phyloP scores from a whole-genome alignment of 1,139 yeast genomes.

The Kodamaea fungicola region DNA sequence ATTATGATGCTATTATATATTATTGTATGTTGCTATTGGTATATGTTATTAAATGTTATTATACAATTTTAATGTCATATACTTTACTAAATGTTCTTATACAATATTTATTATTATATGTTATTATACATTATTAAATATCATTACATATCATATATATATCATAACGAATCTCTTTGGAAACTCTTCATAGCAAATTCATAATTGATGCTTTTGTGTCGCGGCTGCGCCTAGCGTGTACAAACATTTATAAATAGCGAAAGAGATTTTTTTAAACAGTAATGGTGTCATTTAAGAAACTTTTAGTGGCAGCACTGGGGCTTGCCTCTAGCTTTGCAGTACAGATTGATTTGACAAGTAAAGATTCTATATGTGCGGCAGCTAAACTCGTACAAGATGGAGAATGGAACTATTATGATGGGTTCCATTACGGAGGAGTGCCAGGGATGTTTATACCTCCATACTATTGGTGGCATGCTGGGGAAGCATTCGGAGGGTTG shows the following conservation, averaged over 20 bases:
- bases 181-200: no score
- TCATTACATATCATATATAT: no score
- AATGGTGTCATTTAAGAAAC: constrained; percentile 6
- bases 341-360: constrained; percentile 18
- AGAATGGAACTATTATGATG: constrained; percentile 57
- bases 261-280: neutral
- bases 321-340: constrained; percentile 13
- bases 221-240: neutral
- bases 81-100: no score
- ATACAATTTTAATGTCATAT: no score
- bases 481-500: constrained; percentile 64
- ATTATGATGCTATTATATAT: no score
- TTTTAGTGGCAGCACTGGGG: constrained; percentile 7
- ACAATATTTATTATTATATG: no score
- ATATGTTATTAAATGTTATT: no score
- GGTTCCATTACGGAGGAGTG: constrained; percentile 50
- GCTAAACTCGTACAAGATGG: constrained; percentile 48
- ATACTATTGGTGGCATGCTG: constrained; percentile 74
- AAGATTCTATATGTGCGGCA: constrained; percentile 47
- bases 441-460: constrained; percentile 59
- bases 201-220: neutral
- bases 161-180: no score
- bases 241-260: neutral
- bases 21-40: no score
- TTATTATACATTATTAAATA: no score